phyloP scores from a whole-genome alignment of 345 rosid genomes.

The Hibiscus trionum region DNA sequence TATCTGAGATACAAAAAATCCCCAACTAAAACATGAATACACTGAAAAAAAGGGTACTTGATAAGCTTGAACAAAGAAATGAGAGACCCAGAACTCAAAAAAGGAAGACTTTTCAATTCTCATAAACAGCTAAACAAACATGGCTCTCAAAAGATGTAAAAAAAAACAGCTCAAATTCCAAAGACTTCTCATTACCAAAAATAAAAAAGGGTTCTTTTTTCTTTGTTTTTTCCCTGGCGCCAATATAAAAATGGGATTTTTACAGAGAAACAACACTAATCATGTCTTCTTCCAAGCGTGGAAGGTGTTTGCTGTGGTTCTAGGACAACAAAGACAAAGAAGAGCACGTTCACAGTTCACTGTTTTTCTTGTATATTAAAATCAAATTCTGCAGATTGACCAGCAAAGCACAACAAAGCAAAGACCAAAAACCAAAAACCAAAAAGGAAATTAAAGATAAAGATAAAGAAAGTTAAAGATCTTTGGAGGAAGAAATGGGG shows the following conservation, averaged over 20 bases:
- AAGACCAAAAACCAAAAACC: background rate
- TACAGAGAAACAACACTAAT: constrained; percentile 32
- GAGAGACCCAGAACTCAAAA: constrained; percentile 11
- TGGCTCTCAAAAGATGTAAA: constrained; percentile 76
- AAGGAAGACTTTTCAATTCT: constrained; percentile 18
- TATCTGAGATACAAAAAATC: constrained; percentile 33
- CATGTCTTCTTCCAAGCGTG: constrained; percentile 57
- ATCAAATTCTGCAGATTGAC: constrained; percentile 19
- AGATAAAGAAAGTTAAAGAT: background rate
- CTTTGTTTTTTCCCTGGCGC: background rate
- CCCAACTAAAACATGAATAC: constrained; percentile 20
- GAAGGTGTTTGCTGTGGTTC: constrained; percentile 18
- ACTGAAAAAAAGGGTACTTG: background rate
- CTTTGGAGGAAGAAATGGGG: constrained; percentile 23
- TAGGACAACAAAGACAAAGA: constrained; percentile 27
- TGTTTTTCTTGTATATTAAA: constrained; percentile 25
- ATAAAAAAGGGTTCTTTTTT: constrained; percentile 5
- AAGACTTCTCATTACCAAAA: constrained; percentile 21
- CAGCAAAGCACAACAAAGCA: constrained; percentile 42
- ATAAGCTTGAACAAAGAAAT: constrained; percentile 9
- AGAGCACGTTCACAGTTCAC: constrained; percentile 56
- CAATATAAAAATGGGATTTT: background rate
- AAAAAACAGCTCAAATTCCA: constrained; percentile 53
- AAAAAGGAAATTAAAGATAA: background rate
- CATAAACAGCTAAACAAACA: constrained; percentile 31